Evolutionary conservation across 495 filamentous ascomycete genomes (phyloP).

Genomic region (Penicillium paxilli): DNA sequence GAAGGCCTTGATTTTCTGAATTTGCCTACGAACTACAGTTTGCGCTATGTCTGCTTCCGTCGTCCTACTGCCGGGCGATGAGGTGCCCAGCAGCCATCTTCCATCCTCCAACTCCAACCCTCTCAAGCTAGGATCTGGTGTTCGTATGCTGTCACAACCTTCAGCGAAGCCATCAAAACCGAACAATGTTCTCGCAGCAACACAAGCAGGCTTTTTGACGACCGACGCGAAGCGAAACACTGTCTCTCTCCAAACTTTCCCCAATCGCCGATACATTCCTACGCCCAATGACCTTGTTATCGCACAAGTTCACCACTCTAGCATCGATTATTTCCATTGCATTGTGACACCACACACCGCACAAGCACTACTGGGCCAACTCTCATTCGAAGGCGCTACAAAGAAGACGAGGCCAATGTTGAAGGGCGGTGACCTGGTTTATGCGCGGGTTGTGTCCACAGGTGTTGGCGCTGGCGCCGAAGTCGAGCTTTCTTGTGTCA

Average conservation of each 20-base stretch:
- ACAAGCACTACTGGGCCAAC: slow-evolving; percentile 74
- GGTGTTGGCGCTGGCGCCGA: slow-evolving; percentile 77
- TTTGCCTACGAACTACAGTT: too few species aligned
- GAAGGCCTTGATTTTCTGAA: too few species aligned
- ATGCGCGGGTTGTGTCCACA: slow-evolving; percentile 72
- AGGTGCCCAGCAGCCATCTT: slow-evolving; percentile 57
- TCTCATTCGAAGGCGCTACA: slow-evolving; percentile 87
- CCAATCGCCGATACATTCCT: slow-evolving; percentile 71
- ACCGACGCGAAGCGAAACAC: slow-evolving; percentile 73
- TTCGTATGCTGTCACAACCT: slow-evolving; percentile 50
- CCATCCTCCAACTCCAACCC: slow-evolving; percentile 63
- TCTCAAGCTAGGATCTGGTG: slow-evolving; percentile 82
- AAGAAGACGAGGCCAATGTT: slow-evolving; percentile 89
- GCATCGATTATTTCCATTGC: slow-evolving; percentile 74
- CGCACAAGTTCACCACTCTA: slow-evolving; percentile 74
- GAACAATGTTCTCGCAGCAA: slow-evolving; percentile 60
- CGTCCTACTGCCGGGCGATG: slow-evolving; percentile 77
- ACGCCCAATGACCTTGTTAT: slow-evolving; percentile 78
- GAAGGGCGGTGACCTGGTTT: slow-evolving; percentile 71
- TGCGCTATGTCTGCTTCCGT: slow-evolving; percentile 45
- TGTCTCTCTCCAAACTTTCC: slow-evolving; percentile 36
- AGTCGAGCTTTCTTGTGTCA: slow-evolving; percentile 86
- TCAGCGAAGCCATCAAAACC: slow-evolving; percentile 16
- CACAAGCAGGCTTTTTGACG: slow-evolving; percentile 75
- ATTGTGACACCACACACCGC: slow-evolving; percentile 68